Percentiles rank a stretch among this genome's conserved stretches.
These are phyloP conservation scores for Fusarium nisikadoi DNA, from an alignment of 2,329 filamentous ascomycete genomes.

Conservation along the genomic window DNA sequence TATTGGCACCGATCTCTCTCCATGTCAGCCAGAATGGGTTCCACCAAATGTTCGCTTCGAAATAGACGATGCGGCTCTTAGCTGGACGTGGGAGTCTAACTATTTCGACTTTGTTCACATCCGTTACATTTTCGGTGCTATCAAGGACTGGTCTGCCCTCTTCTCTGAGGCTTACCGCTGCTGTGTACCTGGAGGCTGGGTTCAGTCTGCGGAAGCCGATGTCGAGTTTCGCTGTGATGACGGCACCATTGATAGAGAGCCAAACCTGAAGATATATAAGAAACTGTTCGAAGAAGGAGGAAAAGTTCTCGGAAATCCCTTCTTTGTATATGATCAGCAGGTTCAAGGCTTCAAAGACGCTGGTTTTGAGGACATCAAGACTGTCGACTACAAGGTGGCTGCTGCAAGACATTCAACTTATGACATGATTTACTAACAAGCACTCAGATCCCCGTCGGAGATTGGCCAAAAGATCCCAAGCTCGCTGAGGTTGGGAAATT, in stretches of 20 bases:
- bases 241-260: slow-evolving; percentile 11
- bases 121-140: slow-evolving; percentile 36
- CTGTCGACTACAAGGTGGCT: slow-evolving; percentile 33
- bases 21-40: slow-evolving; percentile 35
- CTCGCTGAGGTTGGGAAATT: slow-evolving; percentile 29
- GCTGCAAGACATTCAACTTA: fast-evolving
- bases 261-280: neutral
- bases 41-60: slow-evolving; percentile 37
- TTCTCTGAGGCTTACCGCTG: slow-evolving; percentile 36
- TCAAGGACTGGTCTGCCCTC: slow-evolving; percentile 27
- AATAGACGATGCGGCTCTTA: slow-evolving; percentile 30
- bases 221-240: slow-evolving; percentile 29
- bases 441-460: slow-evolving; percentile 24
- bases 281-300: slow-evolving; percentile 32
- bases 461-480: slow-evolving; percentile 30
- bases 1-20: slow-evolving; percentile 35
- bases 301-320: slow-evolving; percentile 4
- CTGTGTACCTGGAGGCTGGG: slow-evolving; percentile 33
- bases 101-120: slow-evolving; percentile 35
- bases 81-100: slow-evolving; percentile 29
- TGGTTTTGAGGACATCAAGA: slow-evolving; percentile 29
- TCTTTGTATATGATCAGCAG: slow-evolving; percentile 30
- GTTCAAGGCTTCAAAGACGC: slow-evolving; percentile 23
- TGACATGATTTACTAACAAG: fast-evolving
- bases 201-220: slow-evolving; percentile 33